A percentile compares a stretch with the other conserved stretches of the same genome.
These are phyloP conservation scores for Monoraphidium neglectum DNA, from an alignment of 139 green algal species.

Conservation along the genomic window DNA sequence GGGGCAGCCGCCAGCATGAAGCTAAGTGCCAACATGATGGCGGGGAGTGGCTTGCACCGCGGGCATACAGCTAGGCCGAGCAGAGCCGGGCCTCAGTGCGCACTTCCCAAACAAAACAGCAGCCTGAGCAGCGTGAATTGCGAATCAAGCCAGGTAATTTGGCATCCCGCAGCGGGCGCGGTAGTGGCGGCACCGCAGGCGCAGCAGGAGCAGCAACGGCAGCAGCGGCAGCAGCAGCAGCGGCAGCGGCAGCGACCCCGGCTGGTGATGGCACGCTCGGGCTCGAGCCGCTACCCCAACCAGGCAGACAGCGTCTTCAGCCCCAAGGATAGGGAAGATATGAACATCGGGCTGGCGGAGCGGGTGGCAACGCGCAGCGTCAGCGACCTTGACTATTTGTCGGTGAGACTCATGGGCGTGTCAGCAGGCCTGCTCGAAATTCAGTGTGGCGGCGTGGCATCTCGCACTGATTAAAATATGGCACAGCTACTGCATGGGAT, in stretches of 20 bases:
- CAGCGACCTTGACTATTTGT: conserved; percentile 58
- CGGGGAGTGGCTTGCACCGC: too few relatives aligned
- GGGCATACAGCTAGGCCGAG: too few relatives aligned
- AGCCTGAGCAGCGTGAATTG: too few relatives aligned
- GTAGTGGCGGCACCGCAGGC: too few relatives aligned
- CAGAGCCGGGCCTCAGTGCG: too few relatives aligned
- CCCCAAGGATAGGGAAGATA: conserved; percentile 25
- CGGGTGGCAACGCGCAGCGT: conserved; percentile 30
- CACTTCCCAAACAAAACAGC: too few relatives aligned
- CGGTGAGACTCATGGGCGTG: conserved; percentile 23
- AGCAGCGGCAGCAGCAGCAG: neutral
- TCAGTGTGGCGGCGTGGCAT: neutral
- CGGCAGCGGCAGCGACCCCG: neutral
- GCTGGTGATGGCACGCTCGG: neutral
- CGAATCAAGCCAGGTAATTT: too few relatives aligned
- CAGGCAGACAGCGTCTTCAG: conserved; percentile 54
- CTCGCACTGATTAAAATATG: neutral
- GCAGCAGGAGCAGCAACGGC: neutral
- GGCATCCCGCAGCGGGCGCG: too few relatives aligned
- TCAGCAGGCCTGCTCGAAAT: neutral
- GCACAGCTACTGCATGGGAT: neutral
- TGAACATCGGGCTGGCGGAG: conserved; percentile 20
- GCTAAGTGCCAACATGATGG: too few relatives aligned
- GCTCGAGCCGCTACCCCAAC: conserved; percentile 35
- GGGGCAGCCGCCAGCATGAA: too few relatives aligned